Percentiles rank a stretch among this genome's conserved stretches.
These are phyloP conservation scores for Colletotrichum sp. DNA, from an alignment of 2,329 filamentous ascomycete species.

Conservation along the genomic window DNA sequence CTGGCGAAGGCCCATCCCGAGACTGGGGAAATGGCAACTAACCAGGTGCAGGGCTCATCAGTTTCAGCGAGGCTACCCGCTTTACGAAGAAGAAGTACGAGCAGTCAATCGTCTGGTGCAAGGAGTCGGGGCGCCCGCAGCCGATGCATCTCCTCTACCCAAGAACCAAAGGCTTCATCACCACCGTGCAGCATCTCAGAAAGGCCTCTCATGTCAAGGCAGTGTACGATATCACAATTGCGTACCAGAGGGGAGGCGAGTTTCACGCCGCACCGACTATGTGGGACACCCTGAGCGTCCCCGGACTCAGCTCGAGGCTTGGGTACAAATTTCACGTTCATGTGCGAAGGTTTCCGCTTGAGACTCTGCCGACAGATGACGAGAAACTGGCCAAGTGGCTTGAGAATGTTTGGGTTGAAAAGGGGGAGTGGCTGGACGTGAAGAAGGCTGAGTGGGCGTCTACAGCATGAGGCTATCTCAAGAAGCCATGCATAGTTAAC, in stretches of 20 bases:
- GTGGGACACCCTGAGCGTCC: conserved; percentile 55
- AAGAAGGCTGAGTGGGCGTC: conserved; percentile 46
- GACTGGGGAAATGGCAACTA: not conserved
- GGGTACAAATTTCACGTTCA: conserved; percentile 58
- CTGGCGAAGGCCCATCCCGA: not conserved
- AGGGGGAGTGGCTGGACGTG: conserved; percentile 55
- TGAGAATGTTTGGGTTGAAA: conserved; percentile 58
- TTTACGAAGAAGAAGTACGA: conserved; percentile 59
- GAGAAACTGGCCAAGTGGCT: conserved; percentile 56
- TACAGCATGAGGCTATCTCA: not conserved
- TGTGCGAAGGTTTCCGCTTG: conserved; percentile 51
- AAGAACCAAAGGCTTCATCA: conserved; percentile 65
- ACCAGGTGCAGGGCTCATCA: conserved; percentile 60
- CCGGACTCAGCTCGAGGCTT: conserved; percentile 39
- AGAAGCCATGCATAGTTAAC: not conserved
- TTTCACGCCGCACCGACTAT: conserved; percentile 56
- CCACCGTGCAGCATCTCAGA: conserved; percentile 61
- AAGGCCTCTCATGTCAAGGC: conserved; percentile 56
- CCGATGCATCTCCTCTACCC: conserved; percentile 65
- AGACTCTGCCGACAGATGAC: conserved; percentile 52
- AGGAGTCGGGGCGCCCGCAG: conserved; percentile 51
- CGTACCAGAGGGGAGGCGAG: conserved; percentile 49
- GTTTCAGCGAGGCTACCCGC: conserved; percentile 68
- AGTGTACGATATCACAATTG: conserved; percentile 61
- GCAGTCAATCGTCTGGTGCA: conserved; percentile 58